A percentile compares a stretch with the other conserved stretches of the same genome.
These are phyloP conservation scores for Chaetomiaceae sp. DNA, from an alignment of 2,329 filamentous ascomycete species.

Conservation along the genomic window DNA sequence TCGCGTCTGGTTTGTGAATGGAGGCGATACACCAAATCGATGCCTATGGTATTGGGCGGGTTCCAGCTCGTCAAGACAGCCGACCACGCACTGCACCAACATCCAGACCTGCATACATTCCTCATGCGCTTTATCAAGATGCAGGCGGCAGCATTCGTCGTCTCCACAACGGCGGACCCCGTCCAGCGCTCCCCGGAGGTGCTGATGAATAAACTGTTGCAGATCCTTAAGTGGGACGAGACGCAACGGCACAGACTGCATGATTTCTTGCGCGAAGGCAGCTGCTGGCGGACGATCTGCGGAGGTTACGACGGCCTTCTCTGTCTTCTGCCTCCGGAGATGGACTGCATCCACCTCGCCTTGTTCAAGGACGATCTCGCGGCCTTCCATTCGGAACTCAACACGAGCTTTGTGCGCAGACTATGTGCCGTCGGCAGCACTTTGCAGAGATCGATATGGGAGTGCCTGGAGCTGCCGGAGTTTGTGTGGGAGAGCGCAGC, in stretches of 20 bases:
- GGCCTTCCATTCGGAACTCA: conserved; percentile 17
- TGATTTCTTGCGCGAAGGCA: conserved; percentile 23
- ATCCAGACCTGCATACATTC: conserved; percentile 17
- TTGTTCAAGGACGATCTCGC: conserved; percentile 19
- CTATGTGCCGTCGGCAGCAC: conserved; percentile 18
- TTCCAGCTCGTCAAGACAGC: conserved; percentile 11
- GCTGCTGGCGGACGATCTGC: conserved; percentile 23
- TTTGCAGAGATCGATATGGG: conserved; percentile 18
- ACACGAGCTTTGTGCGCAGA: conserved; percentile 14
- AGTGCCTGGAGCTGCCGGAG: conserved; percentile 18
- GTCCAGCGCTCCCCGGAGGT: conserved; percentile 3
- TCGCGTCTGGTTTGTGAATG: conserved; percentile 19
- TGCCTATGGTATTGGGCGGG: conserved; percentile 4
- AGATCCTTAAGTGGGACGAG: conserved; percentile 17
- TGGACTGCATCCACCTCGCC: conserved; percentile 16
- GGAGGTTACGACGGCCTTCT: conserved; percentile 19
- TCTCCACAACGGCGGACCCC: background rate
- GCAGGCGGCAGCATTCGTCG: conserved; percentile 15
- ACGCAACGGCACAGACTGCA: conserved; percentile 13
- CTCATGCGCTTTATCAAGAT: conserved; percentile 21
- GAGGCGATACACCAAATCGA: conserved; percentile 13
- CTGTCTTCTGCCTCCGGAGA: conserved; percentile 16
- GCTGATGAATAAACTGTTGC: conserved; percentile 13
- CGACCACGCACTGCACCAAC: conserved; percentile 10
- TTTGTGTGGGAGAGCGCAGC: conserved; percentile 21